Percentiles rank a stretch among this genome's conserved stretches.
Conservation (phyloP, 2,329 filamentous ascomycete genomes). For the Hansfordia pulvinata region DNA sequence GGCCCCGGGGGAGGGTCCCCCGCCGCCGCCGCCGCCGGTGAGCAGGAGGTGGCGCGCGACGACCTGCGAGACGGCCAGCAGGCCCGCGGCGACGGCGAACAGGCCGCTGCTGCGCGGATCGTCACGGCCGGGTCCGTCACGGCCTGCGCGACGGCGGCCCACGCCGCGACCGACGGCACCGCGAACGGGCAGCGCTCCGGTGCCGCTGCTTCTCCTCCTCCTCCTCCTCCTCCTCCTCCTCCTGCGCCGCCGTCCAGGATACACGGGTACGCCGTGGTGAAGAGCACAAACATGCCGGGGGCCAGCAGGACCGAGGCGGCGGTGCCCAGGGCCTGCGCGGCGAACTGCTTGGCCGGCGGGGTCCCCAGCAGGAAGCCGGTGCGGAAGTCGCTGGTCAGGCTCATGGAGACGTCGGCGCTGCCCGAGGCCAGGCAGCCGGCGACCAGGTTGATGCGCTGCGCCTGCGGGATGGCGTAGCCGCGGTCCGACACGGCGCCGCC, state of each 20-base stretch:
- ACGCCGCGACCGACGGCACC: slow-evolving; percentile 50
- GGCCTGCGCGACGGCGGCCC: slow-evolving; percentile 50
- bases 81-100: slow-evolving; percentile 41
- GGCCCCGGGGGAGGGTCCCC: slow-evolving; percentile 33
- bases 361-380: slow-evolving; percentile 55
- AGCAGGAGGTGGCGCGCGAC: slow-evolving; percentile 40
- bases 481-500: slow-evolving; percentile 47
- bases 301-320: slow-evolving; percentile 53
- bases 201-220: too few species aligned
- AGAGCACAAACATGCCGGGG: slow-evolving; percentile 54
- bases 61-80: slow-evolving; percentile 36
- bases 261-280: slow-evolving; percentile 55
- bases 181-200: slow-evolving; percentile 44
- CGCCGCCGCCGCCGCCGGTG: slow-evolving; percentile 36
- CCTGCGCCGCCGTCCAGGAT: slow-evolving; percentile 35
- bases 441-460: slow-evolving; percentile 52
- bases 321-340: slow-evolving; percentile 49
- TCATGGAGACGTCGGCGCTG: slow-evolving; percentile 37
- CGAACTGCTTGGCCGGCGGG: slow-evolving; percentile 50
- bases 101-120: slow-evolving; percentile 42
- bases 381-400: slow-evolving; percentile 49
- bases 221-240: too few species aligned
- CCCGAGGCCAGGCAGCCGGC: slow-evolving; percentile 44
- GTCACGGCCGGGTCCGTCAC: slow-evolving; percentile 42
- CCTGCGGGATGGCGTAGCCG: slow-evolving; percentile 30